Percentiles rank a stretch among this genome's conserved stretches.
These are phyloP conservation scores for Penicillium sp. DNA, from an alignment of 2,329 filamentous ascomycete genomes.

Conservation along the genomic window DNA sequence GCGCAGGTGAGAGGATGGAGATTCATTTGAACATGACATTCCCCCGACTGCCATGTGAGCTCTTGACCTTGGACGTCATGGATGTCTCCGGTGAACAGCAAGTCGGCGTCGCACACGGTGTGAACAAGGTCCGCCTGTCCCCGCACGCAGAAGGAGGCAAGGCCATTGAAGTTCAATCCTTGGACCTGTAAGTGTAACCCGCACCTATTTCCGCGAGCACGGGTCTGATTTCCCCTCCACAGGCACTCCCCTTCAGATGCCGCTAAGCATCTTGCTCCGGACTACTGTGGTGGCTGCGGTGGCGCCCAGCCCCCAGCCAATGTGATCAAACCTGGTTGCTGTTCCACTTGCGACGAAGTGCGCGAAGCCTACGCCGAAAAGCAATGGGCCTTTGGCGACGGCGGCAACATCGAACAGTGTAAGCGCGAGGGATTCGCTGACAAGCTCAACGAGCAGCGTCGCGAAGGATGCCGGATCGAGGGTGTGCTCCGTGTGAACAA, in stretches of 20 bases:
- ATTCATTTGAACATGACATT: conserved; percentile 98
- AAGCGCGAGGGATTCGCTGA: conserved; percentile 91
- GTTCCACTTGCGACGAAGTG: conserved; percentile 96
- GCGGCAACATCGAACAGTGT: conserved; percentile 93
- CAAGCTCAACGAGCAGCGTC: conserved; percentile 80
- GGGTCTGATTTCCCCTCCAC: conserved; percentile 8
- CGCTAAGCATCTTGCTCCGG: conserved; percentile 78
- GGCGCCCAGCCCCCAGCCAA: conserved; percentile 71
- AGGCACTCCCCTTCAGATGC: conserved; percentile 69
- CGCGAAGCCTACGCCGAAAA: conserved; percentile 87
- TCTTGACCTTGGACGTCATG: conserved; percentile 97
- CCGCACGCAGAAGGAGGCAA: conserved; percentile 72
- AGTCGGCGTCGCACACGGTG: conserved; percentile 86
- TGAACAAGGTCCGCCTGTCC: conserved; percentile 83
- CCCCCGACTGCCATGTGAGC: conserved; percentile 88
- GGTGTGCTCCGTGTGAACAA: conserved; percentile 95
- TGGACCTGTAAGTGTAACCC: conserved; percentile 62
- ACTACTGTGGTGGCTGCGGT: conserved; percentile 93
- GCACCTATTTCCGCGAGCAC: not conserved
- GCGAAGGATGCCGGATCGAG: conserved; percentile 92
- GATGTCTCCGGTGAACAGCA: conserved; percentile 97
- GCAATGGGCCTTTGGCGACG: conserved; percentile 91
- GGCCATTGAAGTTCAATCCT: conserved; percentile 68
- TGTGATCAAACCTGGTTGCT: conserved; percentile 82
- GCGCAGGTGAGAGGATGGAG: conserved; percentile 90